phyloP scores from a whole-genome alignment of 805 yeast species.

The Wickerhamomyces tratensis region DNA sequence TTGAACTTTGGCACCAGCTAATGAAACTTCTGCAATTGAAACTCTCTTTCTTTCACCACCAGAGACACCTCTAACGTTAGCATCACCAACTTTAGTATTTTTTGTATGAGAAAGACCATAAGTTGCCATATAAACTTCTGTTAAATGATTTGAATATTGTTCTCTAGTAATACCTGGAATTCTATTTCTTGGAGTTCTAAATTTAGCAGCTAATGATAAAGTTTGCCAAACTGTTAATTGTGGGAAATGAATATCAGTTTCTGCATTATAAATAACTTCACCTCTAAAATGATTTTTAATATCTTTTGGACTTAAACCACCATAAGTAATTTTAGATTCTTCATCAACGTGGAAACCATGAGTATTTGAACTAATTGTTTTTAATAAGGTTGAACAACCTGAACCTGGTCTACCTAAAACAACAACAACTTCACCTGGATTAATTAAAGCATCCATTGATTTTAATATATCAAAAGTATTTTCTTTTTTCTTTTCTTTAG shows the following conservation, averaged over 20 bases:
- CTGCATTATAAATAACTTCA: conserved; percentile 64
- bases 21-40: conserved; percentile 49
- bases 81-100: conserved; percentile 56
- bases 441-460: conserved; percentile 52
- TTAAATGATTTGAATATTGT: conserved; percentile 40
- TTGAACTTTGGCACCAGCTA: conserved; percentile 34
- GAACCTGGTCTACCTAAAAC: conserved; percentile 71
- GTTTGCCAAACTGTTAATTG: conserved; percentile 61
- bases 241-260: conserved; percentile 59
- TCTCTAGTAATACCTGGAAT: conserved; percentile 50
- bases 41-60: conserved; percentile 70
- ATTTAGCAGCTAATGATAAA: conserved; percentile 47
- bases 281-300: conserved; percentile 48
- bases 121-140: conserved; percentile 42
- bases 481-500: conserved; percentile 18
- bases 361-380: conserved; percentile 47
- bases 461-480: conserved; percentile 41
- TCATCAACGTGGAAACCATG: conserved; percentile 45
- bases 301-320: conserved; percentile 43
- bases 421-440: conserved; percentile 54
- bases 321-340: conserved; percentile 38
- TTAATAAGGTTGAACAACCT: conserved; percentile 58
- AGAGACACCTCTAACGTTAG: conserved; percentile 54
- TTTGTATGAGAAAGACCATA: conserved; percentile 41
- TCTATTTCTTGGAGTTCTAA: conserved; percentile 56